Percentiles rank a stretch among this genome's conserved stretches.
phyloP scores from a whole-genome alignment of 2,329 filamentous ascomycete genomes.

The Leptographium flavum region DNA sequence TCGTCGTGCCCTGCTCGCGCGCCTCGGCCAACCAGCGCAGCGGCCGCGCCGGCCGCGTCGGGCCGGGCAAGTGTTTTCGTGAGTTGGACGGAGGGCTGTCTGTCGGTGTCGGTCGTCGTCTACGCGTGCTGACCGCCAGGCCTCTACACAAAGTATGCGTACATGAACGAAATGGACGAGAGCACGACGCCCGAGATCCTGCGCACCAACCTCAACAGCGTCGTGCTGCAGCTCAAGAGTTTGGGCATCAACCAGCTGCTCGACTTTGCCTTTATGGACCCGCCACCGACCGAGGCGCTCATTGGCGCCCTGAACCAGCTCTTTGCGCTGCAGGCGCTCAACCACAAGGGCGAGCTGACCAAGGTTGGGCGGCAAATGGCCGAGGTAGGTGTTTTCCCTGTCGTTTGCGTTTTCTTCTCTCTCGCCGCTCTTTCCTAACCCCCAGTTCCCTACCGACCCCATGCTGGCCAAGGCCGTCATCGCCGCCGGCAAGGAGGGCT shows the following conservation, averaged over 20 bases:
- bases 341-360: conserved; percentile 77
- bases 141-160: conserved; percentile 85
- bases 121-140: neutral
- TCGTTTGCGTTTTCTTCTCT: neutral
- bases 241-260: conserved; percentile 86
- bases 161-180: conserved; percentile 89
- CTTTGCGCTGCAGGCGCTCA: conserved; percentile 79
- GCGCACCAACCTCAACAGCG: conserved; percentile 70
- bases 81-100: too few relatives aligned
- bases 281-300: conserved; percentile 76
- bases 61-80: conserved; percentile 83
- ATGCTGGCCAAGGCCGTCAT: conserved; percentile 85
- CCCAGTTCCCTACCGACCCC: conserved; percentile 43
- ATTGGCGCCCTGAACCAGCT: conserved; percentile 82
- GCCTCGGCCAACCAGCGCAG: conserved; percentile 88
- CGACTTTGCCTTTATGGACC: conserved; percentile 93
- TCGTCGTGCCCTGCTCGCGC: conserved; percentile 80
- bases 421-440: neutral
- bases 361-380: conserved; percentile 89
- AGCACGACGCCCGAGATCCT: conserved; percentile 88
- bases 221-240: conserved; percentile 76
- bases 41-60: conserved; percentile 82
- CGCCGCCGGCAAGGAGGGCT: conserved; percentile 78
- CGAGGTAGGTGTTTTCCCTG: conserved; percentile 29
- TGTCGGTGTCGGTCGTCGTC: neutral